Evolutionary conservation across 2,329 filamentous ascomycete species (phyloP).

Genomic region (Colletotrichum camelliae): DNA sequence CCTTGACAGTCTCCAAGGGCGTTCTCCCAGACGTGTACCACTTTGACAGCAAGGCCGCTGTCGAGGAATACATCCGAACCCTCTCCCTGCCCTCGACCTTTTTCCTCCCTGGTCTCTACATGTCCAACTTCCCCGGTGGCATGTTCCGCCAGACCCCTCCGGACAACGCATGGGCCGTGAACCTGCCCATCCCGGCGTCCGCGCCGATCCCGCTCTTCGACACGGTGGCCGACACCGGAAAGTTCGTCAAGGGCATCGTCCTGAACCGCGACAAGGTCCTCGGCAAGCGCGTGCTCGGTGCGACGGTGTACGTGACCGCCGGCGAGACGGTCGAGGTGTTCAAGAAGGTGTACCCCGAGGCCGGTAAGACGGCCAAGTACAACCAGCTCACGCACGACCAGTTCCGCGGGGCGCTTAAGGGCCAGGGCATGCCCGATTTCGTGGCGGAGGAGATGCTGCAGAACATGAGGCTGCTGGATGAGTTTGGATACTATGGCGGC

Average conservation of each 20-base stretch:
- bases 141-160: slow-evolving; percentile 31
- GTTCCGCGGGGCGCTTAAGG: slow-evolving; percentile 39
- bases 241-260: slow-evolving; percentile 36
- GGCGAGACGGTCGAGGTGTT: slow-evolving; percentile 33
- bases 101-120: slow-evolving; percentile 58
- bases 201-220: slow-evolving; percentile 40
- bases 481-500: slow-evolving; percentile 45
- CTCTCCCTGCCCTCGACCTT: slow-evolving; percentile 54
- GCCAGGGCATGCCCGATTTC: slow-evolving; percentile 20
- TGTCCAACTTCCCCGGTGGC: slow-evolving; percentile 50
- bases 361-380: slow-evolving; percentile 36
- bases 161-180: slow-evolving; percentile 37
- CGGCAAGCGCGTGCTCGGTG: slow-evolving; percentile 40
- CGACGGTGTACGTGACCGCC: slow-evolving; percentile 40
- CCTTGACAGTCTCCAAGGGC: slow-evolving; percentile 40
- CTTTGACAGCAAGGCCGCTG: slow-evolving; percentile 63
- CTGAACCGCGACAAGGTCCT: slow-evolving; percentile 25
- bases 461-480: slow-evolving; percentile 46
- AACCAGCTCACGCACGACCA: slow-evolving; percentile 35
- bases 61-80: slow-evolving; percentile 57
- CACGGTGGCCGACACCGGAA: slow-evolving; percentile 44
- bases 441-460: slow-evolving; percentile 44
- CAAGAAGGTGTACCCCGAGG: slow-evolving; percentile 34
- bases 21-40: slow-evolving; percentile 47
- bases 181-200: slow-evolving; percentile 33